Percentiles rank a stretch among this genome's conserved stretches.
These are phyloP conservation scores for Salvia hispanica DNA, from an alignment of 257 asterid species.

Conservation along the genomic window DNA sequence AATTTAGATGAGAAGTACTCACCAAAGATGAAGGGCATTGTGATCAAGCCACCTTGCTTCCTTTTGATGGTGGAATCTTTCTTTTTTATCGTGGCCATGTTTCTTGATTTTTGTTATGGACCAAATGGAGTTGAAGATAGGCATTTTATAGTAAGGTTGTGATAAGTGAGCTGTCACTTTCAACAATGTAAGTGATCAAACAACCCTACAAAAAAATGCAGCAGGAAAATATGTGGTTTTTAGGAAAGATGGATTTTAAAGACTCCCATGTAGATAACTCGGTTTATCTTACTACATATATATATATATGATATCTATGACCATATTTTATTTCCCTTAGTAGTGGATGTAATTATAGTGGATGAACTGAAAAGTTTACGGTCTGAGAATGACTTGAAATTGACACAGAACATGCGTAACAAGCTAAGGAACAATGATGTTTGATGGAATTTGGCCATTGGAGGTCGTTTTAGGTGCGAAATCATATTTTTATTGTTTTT, in stretches of 20 bases:
- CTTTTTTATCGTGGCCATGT: conserved; percentile 41
- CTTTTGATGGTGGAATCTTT: conserved; percentile 33
- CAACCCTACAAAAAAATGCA: not conserved
- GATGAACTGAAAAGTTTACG: no score
- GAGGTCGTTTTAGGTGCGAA: no score
- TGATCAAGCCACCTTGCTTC: conserved; percentile 74
- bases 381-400: no score
- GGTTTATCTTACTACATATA: not conserved
- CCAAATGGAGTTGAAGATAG: conserved; percentile 23
- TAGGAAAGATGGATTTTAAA: conserved; percentile 1
- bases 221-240: conserved; percentile 26
- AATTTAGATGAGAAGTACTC: conserved; percentile 19
- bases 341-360: no score
- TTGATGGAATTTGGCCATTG: no score
- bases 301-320: not conserved
- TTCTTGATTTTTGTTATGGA: conserved; percentile 25
- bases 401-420: no score
- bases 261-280: conserved; percentile 1
- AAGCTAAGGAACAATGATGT: no score
- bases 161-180: conserved; percentile 17
- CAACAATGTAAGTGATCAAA: not conserved
- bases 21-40: conserved; percentile 98
- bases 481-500: no score
- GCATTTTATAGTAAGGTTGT: conserved; percentile 2
- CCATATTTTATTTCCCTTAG: no score